These are phyloP conservation scores for Nicotiana paniculata DNA, from an alignment of 257 asterid species.

Conservation along the genomic window DNA sequence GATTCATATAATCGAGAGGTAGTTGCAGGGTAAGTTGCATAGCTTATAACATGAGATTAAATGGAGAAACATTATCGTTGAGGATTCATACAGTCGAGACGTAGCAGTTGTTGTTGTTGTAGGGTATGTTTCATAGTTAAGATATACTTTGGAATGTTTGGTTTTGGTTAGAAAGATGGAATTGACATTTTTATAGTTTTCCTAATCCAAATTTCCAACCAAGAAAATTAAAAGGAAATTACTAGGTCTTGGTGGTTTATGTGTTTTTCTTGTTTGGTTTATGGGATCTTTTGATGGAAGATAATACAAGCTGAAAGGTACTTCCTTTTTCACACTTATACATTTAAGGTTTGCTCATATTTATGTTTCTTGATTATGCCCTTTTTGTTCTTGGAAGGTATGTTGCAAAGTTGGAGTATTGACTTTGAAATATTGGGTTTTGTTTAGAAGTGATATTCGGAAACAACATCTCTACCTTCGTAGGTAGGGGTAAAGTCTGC, in stretches of 20 bases:
- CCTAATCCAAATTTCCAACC: neutral
- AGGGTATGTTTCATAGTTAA: neutral
- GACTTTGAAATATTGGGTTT: neutral
- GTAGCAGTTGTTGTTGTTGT: too few species aligned
- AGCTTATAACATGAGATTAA: too few species aligned
- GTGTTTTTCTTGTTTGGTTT: slow-evolving; percentile 2
- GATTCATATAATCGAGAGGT: too few species aligned
- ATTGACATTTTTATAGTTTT: neutral
- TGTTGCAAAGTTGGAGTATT: neutral
- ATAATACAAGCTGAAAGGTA: neutral
- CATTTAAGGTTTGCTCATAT: neutral
- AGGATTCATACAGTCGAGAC: too few species aligned
- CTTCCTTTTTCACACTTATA: neutral
- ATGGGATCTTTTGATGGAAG: neutral
- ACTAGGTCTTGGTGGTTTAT: neutral
- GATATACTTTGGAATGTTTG: neutral
- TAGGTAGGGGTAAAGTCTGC: too few species aligned
- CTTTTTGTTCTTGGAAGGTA: neutral
- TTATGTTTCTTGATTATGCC: neutral
- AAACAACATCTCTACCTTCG: too few species aligned
- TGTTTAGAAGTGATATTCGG: neutral
- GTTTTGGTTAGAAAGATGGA: neutral
- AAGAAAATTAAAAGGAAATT: neutral
- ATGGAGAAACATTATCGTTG: too few species aligned
- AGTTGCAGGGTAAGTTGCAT: neutral